Evolutionary conservation across 116 monocot species (phyloP).

Genomic region (Zostera marina): DNA sequence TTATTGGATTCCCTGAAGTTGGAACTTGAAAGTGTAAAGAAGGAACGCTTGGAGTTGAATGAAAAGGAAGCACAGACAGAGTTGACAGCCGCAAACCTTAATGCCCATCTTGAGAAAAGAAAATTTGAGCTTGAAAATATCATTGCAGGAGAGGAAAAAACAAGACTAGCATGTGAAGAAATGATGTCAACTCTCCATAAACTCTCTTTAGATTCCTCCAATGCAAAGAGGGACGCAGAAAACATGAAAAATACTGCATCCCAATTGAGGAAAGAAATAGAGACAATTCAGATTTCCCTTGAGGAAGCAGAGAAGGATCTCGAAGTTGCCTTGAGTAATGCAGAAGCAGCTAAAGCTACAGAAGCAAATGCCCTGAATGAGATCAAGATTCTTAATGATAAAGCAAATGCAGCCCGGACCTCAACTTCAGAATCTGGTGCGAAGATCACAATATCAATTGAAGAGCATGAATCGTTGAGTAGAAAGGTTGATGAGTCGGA

Average conservation of each 20-base stretch:
- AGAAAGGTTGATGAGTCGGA: constrained; percentile 46
- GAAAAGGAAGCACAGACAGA: constrained; percentile 54
- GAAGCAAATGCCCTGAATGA: constrained; percentile 43
- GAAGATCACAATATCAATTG: constrained; percentile 41
- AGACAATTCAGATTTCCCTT: constrained; percentile 21
- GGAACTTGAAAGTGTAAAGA: constrained; percentile 43
- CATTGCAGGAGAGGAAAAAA: constrained; percentile 25
- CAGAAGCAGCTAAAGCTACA: constrained; percentile 60
- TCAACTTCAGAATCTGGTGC: constrained; percentile 53
- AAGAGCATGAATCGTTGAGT: constrained; percentile 49
- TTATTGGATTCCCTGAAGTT: constrained; percentile 36
- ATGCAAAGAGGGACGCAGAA: constrained; percentile 38
- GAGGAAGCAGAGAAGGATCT: constrained; percentile 43
- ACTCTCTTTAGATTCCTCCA: constrained; percentile 40
- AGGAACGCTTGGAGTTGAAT: constrained; percentile 48
- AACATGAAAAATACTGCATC: constrained; percentile 41
- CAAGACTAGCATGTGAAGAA: constrained; percentile 29
- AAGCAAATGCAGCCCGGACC: constrained; percentile 22
- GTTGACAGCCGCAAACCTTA: constrained; percentile 26
- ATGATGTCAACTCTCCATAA: constrained; percentile 43
- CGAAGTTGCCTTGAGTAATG: constrained; percentile 33
- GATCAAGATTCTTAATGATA: constrained; percentile 43
- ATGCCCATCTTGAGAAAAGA: constrained; percentile 42
- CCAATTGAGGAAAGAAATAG: constrained; percentile 41
- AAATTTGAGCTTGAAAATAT: constrained; percentile 51